phyloP scores from a whole-genome alignment of 75 land plant species.

The Picea sitchensis region DNA sequence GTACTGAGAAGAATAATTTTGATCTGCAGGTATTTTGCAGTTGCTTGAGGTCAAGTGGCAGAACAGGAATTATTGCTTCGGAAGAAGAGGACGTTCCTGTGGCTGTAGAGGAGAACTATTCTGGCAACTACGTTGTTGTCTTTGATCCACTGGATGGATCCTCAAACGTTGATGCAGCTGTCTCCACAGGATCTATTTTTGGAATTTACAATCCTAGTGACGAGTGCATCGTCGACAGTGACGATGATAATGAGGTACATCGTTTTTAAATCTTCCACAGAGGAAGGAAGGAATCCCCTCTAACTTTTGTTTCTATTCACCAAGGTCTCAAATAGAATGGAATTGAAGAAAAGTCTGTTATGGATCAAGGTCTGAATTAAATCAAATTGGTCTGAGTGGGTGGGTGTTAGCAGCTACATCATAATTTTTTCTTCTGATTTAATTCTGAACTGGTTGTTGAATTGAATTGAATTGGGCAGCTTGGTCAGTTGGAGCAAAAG shows the following conservation, averaged over 20 bases:
- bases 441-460: not conserved
- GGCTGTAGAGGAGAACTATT: conserved; percentile 93
- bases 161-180: conserved; percentile 91
- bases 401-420: too few relatives aligned
- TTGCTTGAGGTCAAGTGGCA: conserved; percentile 79
- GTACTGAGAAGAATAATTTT: not conserved
- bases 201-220: conserved; percentile 84
- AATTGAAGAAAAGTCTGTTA: too few relatives aligned
- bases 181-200: conserved; percentile 93
- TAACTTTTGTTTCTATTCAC: too few relatives aligned
- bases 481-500: conserved; percentile 41
- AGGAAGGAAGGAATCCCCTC: too few relatives aligned
- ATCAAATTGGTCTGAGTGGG: too few relatives aligned
- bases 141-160: conserved; percentile 96
- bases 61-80: conserved; percentile 92
- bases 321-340: too few relatives aligned
- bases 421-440: too few relatives aligned
- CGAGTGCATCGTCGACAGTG: conserved; percentile 70
- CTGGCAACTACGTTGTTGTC: conserved; percentile 91
- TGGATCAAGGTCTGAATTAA: too few relatives aligned
- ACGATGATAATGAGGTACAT: conserved; percentile 43
- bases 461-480: conserved; percentile 33
- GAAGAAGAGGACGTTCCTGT: conserved; percentile 95
- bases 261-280: not conserved
- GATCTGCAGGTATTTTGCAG: conserved; percentile 71